A percentile compares a stretch with the other conserved stretches of the same genome.
phyloP scores from a whole-genome alignment of 306 rosid species.

The Mimosa bimucronata region DNA sequence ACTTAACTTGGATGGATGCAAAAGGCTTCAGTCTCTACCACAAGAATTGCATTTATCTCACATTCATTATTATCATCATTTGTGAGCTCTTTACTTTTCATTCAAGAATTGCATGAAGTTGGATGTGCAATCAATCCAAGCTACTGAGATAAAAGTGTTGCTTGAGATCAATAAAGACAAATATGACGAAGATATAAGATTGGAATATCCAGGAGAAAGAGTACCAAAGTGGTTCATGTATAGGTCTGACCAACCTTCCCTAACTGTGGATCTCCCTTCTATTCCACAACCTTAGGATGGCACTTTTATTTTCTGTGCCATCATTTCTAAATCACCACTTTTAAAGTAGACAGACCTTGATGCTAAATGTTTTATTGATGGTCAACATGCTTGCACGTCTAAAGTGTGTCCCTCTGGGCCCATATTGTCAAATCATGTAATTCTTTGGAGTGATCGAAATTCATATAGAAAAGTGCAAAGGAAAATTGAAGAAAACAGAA shows the following conservation, averaged over 20 bases:
- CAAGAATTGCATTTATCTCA: not conserved
- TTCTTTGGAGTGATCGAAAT: not conserved
- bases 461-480: not conserved
- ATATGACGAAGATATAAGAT: fast-evolving
- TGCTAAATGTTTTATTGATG: not conserved
- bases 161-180: not conserved
- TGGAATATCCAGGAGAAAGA: not conserved
- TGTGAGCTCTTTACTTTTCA: not conserved
- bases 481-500: not conserved
- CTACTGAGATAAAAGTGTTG: not conserved
- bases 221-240: slow-evolving; percentile 3
- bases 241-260: not conserved
- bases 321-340: not conserved
- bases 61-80: too few relatives aligned
- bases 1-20: not conserved
- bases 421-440: not conserved
- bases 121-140: not conserved
- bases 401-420: not conserved
- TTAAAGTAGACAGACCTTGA: fast-evolving
- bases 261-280: not conserved
- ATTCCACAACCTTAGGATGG: not conserved
- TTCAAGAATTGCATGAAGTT: not conserved
- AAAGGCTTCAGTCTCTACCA: not conserved
- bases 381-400: not conserved
- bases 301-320: not conserved